Conservation (phyloP, 257 asterid genomes). For the Cruciata laevipes region DNA sequence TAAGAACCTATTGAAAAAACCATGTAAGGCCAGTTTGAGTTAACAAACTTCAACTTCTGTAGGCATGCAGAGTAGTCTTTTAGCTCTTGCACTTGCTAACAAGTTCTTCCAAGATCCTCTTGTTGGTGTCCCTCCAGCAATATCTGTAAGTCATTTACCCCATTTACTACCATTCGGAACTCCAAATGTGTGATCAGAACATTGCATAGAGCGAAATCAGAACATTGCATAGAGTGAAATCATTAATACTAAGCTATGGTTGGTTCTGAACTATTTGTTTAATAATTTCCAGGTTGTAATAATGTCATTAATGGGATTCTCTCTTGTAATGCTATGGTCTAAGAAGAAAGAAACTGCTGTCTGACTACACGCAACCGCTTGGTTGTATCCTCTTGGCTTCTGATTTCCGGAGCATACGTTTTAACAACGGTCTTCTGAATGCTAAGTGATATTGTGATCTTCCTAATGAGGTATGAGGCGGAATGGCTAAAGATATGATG, state of each 20-base stretch:
- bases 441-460: background rate
- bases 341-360: slow-evolving; percentile 35
- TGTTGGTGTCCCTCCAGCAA: slow-evolving; percentile 89
- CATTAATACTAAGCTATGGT: background rate
- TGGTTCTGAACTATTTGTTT: background rate
- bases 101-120: slow-evolving; percentile 86
- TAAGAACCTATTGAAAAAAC: background rate
- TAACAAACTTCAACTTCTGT: slow-evolving; percentile 10
- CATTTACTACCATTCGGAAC: background rate
- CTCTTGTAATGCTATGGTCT: slow-evolving; percentile 85
- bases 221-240: too few species aligned
- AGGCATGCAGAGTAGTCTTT: slow-evolving; percentile 99
- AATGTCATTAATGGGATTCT: slow-evolving; percentile 93
- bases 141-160: slow-evolving; percentile 58
- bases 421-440: background rate
- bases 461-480: background rate
- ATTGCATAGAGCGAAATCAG: background rate
- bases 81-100: slow-evolving; percentile 93
- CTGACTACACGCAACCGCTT: background rate
- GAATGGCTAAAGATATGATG: background rate
- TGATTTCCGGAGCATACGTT: background rate
- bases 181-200: background rate
- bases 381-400: background rate
- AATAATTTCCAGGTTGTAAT: slow-evolving; percentile 62
- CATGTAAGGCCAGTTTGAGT: background rate